Conservation (phyloP, 768 basidiomycete genomes). For the Pholiota conissans region DNA sequence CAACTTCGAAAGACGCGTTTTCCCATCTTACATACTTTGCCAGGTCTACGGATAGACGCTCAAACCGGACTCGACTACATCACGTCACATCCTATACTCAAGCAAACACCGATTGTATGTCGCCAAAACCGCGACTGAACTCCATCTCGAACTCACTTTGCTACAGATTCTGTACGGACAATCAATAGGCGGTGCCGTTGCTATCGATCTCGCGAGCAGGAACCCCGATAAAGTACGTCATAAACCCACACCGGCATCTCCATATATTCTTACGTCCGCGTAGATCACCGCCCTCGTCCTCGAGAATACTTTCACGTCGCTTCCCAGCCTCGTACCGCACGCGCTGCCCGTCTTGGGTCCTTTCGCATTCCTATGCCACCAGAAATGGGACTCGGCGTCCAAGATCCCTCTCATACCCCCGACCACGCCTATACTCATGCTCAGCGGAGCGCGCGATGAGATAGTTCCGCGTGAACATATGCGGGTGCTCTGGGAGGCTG, state of each 20-base stretch:
- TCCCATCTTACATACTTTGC: not conserved
- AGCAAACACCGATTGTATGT: slow-evolving; percentile 67
- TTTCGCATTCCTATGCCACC: slow-evolving; percentile 78
- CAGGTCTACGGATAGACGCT: slow-evolving; percentile 82
- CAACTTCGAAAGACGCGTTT: not conserved
- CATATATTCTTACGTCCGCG: slow-evolving; percentile 24
- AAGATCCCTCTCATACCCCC: slow-evolving; percentile 64
- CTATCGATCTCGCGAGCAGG: slow-evolving; percentile 81
- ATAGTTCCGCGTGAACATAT: slow-evolving; percentile 79
- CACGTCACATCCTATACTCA: slow-evolving; percentile 58
- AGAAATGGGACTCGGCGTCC: slow-evolving; percentile 83
- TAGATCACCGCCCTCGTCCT: slow-evolving; percentile 76
- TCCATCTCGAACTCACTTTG: not conserved
- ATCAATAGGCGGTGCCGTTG: slow-evolving; percentile 91
- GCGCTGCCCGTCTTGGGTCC: slow-evolving; percentile 74
- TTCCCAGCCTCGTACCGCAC: slow-evolving; percentile 79
- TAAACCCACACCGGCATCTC: not conserved
- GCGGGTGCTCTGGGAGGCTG: slow-evolving; percentile 67
- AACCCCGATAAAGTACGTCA: slow-evolving; percentile 63
- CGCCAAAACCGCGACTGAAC: not conserved
- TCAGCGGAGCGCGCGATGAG: slow-evolving; percentile 73
- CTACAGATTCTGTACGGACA: slow-evolving; percentile 83
- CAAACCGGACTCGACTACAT: slow-evolving; percentile 82
- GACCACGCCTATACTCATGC: slow-evolving; percentile 74
- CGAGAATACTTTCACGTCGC: slow-evolving; percentile 92